These are phyloP conservation scores for Trichophaea hybrida DNA, from an alignment of 2,329 filamentous ascomycete genomes.

Conservation along the genomic window DNA sequence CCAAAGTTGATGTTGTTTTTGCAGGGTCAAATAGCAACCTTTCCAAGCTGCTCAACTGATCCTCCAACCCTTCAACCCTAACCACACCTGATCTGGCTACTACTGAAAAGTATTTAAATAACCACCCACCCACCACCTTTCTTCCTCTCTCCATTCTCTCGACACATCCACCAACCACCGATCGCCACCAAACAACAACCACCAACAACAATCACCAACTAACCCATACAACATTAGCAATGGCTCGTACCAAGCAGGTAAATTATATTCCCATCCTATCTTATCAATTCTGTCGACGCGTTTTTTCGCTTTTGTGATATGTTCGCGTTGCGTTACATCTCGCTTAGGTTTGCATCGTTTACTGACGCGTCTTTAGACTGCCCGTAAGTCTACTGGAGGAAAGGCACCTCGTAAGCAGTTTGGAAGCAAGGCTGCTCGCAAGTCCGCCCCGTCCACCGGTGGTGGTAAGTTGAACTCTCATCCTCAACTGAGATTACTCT, in stretches of 20 bases:
- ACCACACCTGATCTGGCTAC: background rate
- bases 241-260: constrained; percentile 38
- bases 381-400: constrained; percentile 66
- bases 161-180: constrained; percentile 16
- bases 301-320: background rate
- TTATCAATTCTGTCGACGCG: background rate
- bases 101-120: constrained; percentile 18
- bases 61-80: background rate
- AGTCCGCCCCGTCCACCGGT: constrained; percentile 91
- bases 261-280: constrained; percentile 18
- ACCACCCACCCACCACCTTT: constrained; percentile 15
- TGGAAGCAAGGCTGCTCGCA: constrained; percentile 96
- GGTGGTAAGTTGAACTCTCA: constrained; percentile 18
- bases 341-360: constrained; percentile 22
- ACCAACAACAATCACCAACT: constrained; percentile 10
- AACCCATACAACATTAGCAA: constrained; percentile 16
- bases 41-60: background rate
- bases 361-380: constrained; percentile 25
- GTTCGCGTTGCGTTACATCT: constrained; percentile 8
- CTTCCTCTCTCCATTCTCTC: constrained; percentile 25
- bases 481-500: background rate
- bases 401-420: constrained; percentile 88
- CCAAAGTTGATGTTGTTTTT: constrained; percentile 3
- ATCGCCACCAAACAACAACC: constrained; percentile 27
- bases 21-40: background rate